Conservation (phyloP, 2,329 filamentous ascomycete genomes). For the Cercospora berteroae region DNA sequence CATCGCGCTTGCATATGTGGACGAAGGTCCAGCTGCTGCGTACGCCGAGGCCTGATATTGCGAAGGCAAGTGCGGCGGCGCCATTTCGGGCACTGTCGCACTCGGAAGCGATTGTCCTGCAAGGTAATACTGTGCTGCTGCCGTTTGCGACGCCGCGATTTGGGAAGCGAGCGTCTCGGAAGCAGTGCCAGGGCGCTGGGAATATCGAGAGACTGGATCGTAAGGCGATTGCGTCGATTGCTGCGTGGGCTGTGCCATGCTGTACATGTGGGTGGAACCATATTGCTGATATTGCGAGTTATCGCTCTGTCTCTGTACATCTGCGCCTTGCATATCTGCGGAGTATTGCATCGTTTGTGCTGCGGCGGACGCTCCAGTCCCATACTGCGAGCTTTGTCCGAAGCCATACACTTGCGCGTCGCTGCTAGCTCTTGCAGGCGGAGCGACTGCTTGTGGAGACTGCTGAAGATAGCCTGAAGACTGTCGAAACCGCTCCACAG, state of each 20-base stretch:
- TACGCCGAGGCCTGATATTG: conserved; percentile 61
- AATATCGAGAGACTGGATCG: conserved; percentile 72
- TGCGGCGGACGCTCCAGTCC: conserved; percentile 56
- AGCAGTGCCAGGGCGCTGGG: conserved; percentile 70
- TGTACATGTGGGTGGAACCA: conserved; percentile 67
- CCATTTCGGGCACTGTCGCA: conserved; percentile 57
- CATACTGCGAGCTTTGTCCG: conserved; percentile 55
- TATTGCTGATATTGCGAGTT: conserved; percentile 53
- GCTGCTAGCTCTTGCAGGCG: conserved; percentile 40
- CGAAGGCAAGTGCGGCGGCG: conserved; percentile 63
- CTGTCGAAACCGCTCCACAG: conserved; percentile 51
- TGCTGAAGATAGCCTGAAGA: conserved; percentile 44
- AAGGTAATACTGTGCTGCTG: conserved; percentile 63
- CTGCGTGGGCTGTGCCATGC: conserved; percentile 61
- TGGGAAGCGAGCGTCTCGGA: conserved; percentile 72
- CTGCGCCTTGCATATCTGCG: conserved; percentile 44
- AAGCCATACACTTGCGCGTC: conserved; percentile 50
- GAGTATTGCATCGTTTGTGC: conserved; percentile 57
- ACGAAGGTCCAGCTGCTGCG: conserved; percentile 56
- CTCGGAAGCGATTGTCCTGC: conserved; percentile 60
- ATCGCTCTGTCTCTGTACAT: conserved; percentile 56
- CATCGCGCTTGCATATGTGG: conserved; percentile 55
- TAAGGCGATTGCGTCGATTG: conserved; percentile 61
- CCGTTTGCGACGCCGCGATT: conserved; percentile 62
- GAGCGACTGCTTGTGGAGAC: conserved; percentile 44